Conservation (phyloP, 129 eudicot species). For the sunflower (Helianthus annuus) region DNA sequence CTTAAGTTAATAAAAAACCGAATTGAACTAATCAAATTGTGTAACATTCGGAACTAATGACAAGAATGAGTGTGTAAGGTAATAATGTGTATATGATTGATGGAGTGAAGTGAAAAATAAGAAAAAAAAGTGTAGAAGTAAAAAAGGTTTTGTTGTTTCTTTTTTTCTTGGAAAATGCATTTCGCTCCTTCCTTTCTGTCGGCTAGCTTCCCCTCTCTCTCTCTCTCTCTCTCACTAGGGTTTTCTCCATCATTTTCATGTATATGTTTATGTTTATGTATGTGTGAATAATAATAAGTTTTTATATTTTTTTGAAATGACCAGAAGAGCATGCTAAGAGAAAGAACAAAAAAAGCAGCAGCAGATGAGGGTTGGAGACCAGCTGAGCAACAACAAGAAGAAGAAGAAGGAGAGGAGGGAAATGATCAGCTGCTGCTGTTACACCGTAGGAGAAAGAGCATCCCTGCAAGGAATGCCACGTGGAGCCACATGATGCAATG, state of each 20-base stretch:
- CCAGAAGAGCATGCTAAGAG: slow-evolving; percentile 42
- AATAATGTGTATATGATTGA: slow-evolving; percentile 45
- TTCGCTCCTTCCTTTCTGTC: slow-evolving; percentile 67
- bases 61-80: background rate
- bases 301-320: background rate
- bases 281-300: background rate
- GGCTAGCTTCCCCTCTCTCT: slow-evolving; percentile 22
- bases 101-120: slow-evolving; percentile 32
- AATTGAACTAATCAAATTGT: too few species aligned
- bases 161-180: slow-evolving; percentile 37
- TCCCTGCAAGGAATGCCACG: slow-evolving; percentile 55
- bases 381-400: slow-evolving; percentile 24
- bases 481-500: slow-evolving; percentile 51
- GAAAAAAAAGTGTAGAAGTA: background rate
- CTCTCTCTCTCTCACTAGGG: slow-evolving; percentile 19
- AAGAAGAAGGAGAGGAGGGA: background rate
- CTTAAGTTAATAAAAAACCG: too few species aligned
- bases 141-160: too few species aligned
- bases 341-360: slow-evolving; percentile 38
- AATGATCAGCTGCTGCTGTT: slow-evolving; percentile 28
- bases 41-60: too few species aligned
- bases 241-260: background rate
- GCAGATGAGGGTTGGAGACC: slow-evolving; percentile 24
- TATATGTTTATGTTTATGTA: too few species aligned
- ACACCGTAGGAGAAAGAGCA: slow-evolving; percentile 35